phyloP scores from a whole-genome alignment of 2,329 filamentous ascomycete genomes.

The Apiospora phragmitis region DNA sequence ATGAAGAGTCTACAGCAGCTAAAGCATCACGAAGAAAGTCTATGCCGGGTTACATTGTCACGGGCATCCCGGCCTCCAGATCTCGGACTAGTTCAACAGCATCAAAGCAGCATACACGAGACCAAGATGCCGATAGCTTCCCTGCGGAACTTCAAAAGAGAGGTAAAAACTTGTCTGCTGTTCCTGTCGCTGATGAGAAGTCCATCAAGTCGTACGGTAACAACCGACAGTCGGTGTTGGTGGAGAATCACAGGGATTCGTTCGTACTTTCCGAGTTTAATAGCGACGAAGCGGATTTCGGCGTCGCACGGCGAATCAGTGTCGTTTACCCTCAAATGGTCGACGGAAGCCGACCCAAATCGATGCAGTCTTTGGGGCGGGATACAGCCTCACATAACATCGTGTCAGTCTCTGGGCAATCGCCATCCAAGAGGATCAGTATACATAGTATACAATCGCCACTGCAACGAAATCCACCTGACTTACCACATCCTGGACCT shows the following conservation, averaged over 20 bases:
- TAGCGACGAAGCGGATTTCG: neutral
- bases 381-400: neutral
- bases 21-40: slow-evolving; percentile 10
- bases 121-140: slow-evolving; percentile 19
- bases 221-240: slow-evolving; percentile 5
- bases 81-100: neutral
- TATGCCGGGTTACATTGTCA: neutral
- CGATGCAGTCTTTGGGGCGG: neutral
- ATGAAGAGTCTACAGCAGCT: neutral
- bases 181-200: neutral
- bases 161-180: neutral
- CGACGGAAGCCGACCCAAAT: neutral
- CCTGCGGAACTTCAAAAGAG: slow-evolving; percentile 21
- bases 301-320: neutral
- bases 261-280: neutral
- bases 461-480: slow-evolving; percentile 17
- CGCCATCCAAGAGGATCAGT: slow-evolving; percentile 21
- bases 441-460: slow-evolving; percentile 21
- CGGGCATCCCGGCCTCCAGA: neutral
- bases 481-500: neutral
- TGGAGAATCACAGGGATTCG: neutral
- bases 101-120: neutral
- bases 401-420: neutral
- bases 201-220: slow-evolving; percentile 1
- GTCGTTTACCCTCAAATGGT: neutral